Evolutionary conservation across 202 grass and related monocot genomes (phyloP).

Genomic region (Zoysia matrella): DNA sequence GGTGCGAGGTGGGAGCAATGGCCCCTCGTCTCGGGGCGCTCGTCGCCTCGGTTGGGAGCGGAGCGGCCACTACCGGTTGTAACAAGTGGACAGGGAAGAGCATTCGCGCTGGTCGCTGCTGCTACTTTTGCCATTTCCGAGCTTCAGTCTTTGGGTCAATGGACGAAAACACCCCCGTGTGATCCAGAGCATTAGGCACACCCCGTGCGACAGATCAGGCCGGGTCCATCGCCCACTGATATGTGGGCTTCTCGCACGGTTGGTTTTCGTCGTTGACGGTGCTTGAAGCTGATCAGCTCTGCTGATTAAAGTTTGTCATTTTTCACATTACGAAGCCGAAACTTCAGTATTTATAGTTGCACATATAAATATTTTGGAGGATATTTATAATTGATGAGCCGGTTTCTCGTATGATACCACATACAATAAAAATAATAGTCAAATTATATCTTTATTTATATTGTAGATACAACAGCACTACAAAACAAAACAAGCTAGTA

Average conservation of each 20-base stretch:
- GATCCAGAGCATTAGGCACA: slow-evolving; percentile 38
- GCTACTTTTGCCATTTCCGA: slow-evolving; percentile 52
- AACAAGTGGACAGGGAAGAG: slow-evolving; percentile 42
- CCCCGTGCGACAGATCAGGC: not conserved
- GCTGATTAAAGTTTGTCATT: not conserved
- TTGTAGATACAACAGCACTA: too few species aligned
- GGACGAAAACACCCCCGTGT: slow-evolving; percentile 60
- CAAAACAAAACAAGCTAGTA: too few species aligned
- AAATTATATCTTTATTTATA: too few species aligned
- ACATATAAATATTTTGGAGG: not conserved
- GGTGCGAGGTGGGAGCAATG: slow-evolving; percentile 18
- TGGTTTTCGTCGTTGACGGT: not conserved
- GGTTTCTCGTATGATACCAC: too few species aligned
- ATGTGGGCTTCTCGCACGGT: not conserved
- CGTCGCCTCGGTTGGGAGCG: slow-evolving; percentile 45
- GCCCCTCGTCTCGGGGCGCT: slow-evolving; percentile 42
- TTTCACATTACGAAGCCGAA: not conserved
- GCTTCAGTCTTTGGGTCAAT: not conserved
- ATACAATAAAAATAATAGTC: too few species aligned
- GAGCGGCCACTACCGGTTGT: slow-evolving; percentile 28
- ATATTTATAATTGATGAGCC: too few species aligned
- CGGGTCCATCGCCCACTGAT: not conserved
- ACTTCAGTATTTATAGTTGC: not conserved
- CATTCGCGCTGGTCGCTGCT: slow-evolving; percentile 7
- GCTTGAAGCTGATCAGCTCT: not conserved